Base-by-base conservation (phyloP, 768 basidiomycete genomes). In the Trametes punicea region DNA sequence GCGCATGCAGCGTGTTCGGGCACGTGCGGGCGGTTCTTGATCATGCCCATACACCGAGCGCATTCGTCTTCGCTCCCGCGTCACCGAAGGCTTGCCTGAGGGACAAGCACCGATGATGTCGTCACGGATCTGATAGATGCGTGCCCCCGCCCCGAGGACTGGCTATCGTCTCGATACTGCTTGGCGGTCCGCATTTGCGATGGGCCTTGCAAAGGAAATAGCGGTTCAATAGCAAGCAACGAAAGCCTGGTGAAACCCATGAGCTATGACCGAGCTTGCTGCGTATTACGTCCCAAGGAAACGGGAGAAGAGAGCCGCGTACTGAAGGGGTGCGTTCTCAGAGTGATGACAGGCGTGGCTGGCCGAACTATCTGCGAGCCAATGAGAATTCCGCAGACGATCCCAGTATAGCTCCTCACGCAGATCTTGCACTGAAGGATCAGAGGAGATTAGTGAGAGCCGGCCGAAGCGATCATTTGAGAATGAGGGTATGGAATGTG, bases 1-100 rank as follows among this genome's bases (percentile, higher is more conserved):
- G 66, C 66, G 62, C 57, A 60, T 64, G 64, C 64, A 64, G 66
- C 66, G 64, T 67, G 66, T 65, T 64, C 20, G 49, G 56, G 62
- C 62, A 67, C 64, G 66, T 64, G 64, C 55, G 53, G 41, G 33
- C 40, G 46, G 31, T 16, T 48, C 38, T 39, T 57, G 55, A 56
- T 60, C 53, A 40, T 48, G 53, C 18, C 44, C 46, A 34, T 20
- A 27, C 46, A 6, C 16, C 27, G 15, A 33, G 46, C 30, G 29
- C 30, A 9, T 47, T 16, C 18, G 30, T 18, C 18, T 30, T 13
- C 27, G n/a, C 46, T 26, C 46, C 29, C 30, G 7, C 29, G 46
- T 26, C 23, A 20, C 34, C 25, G 48, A 6, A 25, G 36, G 18
- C 29, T 42, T 16, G 38, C 26, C 2, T 29, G 31, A 16, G 46